These are phyloP conservation scores for Penicillium tannophilum DNA, from an alignment of 495 filamentous ascomycete species.

Conservation along the genomic window DNA sequence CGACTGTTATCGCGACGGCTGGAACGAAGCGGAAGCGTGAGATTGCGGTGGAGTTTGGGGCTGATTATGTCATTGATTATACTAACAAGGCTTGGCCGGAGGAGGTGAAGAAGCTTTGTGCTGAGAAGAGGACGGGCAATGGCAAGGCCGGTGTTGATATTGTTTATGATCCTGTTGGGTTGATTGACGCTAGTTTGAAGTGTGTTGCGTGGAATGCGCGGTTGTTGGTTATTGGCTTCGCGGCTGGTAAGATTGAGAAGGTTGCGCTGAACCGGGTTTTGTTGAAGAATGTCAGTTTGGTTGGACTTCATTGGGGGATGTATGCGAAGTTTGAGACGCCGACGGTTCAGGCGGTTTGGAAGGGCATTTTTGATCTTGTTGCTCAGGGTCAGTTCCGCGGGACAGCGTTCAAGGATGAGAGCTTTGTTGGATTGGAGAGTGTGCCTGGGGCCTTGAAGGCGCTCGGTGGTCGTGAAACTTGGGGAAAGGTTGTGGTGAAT, in stretches of 20 bases:
- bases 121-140: constrained; percentile 55
- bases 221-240: constrained; percentile 86
- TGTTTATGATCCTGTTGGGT: constrained; percentile 86
- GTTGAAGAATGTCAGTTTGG: constrained; percentile 89
- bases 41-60: constrained; percentile 77
- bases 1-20: constrained; percentile 87
- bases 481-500: constrained; percentile 95
- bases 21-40: constrained; percentile 75
- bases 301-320: constrained; percentile 89
- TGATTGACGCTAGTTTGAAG: constrained; percentile 82
- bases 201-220: constrained; percentile 91
- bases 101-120: constrained; percentile 68
- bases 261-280: constrained; percentile 88
- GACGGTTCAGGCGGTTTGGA: constrained; percentile 74
- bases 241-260: constrained; percentile 87
- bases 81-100: constrained; percentile 71
- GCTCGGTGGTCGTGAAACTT: constrained; percentile 78
- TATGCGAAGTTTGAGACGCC: constrained; percentile 75
- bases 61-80: constrained; percentile 83
- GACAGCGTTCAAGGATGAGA: constrained; percentile 79
- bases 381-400: constrained; percentile 75
- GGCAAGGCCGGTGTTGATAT: constrained; percentile 76
- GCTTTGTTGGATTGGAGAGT: constrained; percentile 79
- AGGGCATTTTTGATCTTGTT: constrained; percentile 76
- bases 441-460: constrained; percentile 76